Conservation (phyloP, 345 rosid species). For the Brassica rapa region DNA sequence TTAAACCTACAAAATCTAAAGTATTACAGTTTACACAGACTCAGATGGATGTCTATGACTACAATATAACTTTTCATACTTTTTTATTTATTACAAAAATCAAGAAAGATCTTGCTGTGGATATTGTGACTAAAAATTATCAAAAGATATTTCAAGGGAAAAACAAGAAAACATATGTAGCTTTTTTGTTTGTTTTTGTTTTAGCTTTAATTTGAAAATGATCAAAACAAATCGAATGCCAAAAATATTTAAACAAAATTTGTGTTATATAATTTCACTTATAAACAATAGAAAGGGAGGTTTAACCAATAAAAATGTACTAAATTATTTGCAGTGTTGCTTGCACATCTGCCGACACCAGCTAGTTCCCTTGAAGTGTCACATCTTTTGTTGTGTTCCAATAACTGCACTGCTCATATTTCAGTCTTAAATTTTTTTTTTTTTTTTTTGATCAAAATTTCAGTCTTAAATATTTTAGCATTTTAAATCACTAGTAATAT, state of each 20-base stretch:
- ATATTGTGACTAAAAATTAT: conserved; percentile 2
- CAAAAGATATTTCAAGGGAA: not conserved
- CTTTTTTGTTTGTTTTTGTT: conserved; percentile 2
- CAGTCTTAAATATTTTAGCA: conserved; percentile 20
- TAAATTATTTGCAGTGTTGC: conserved; percentile 10
- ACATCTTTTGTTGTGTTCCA: conserved; percentile 37
- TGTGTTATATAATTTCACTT: not conserved
- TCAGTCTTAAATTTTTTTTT: conserved; percentile 9
- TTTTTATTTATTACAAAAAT: conserved; percentile 13
- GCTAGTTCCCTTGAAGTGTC: conserved; percentile 42
- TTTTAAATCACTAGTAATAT: not conserved
- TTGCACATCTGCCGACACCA: conserved; percentile 41
- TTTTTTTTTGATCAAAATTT: not conserved
- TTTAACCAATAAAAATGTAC: not conserved
- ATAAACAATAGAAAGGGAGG: not conserved
- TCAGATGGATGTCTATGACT: conserved; percentile 34
- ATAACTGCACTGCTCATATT: conserved; percentile 28
- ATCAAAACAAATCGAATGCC: not conserved
- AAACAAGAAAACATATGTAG: not conserved
- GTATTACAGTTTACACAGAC: conserved; percentile 35
- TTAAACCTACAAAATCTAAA: not conserved
- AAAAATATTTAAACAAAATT: not conserved
- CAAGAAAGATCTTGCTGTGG: conserved; percentile 34
- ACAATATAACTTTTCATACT: conserved; percentile 34
- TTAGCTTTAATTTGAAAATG: not conserved